Base-by-base conservation (phyloP, 306 rosid species). In the Calophaca sinica region DNA sequence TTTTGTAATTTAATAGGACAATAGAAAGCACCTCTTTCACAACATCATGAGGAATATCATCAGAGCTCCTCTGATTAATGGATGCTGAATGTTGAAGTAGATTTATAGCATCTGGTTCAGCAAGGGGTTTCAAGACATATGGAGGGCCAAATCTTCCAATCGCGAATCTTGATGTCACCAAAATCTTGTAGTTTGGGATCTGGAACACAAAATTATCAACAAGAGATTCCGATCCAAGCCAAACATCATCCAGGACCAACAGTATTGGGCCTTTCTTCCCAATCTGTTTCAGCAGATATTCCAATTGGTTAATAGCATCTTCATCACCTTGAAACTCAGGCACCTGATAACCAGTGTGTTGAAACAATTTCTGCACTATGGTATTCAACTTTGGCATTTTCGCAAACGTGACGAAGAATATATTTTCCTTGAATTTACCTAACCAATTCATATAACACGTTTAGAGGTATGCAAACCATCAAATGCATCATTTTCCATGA, bases 221-320 rank as follows among this genome's bases (percentile, higher is more conserved):
- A 50, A 89, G 82, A 66, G 55, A 57, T 49, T 70, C 90, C 12
- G 91, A 78, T 35, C 68, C 80, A 0, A 57, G 44, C 89, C 85
- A 80, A 73, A 91, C 90, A 74, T 87, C 89, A 51, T 91, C 96
- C 12, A 91, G 41, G 11, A 91, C 89, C 81, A 88, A 60, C 75
- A 91, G 10, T 4, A 81, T 38, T 42, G 84, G 87, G 12, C 29
- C 46, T 3, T 49, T 58, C 11, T 29, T 9, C 62, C 62, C 68
- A 64, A 75, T 63, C 45, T 35, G 26, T 15, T 66, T 79, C 31
- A 86, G 52, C 77, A 82, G 78, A 32, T 50, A 3, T 79, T 70
- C 84, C 57, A 88, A 74, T 41, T 76, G 68, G 45, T 71, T 6
- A 33, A 49, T 9, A 1, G 78, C 72, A 4, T 38, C 82, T 45